Evolutionary conservation across 805 yeast species (phyloP).

Genomic region (Candida nonsorbophila): DNA sequence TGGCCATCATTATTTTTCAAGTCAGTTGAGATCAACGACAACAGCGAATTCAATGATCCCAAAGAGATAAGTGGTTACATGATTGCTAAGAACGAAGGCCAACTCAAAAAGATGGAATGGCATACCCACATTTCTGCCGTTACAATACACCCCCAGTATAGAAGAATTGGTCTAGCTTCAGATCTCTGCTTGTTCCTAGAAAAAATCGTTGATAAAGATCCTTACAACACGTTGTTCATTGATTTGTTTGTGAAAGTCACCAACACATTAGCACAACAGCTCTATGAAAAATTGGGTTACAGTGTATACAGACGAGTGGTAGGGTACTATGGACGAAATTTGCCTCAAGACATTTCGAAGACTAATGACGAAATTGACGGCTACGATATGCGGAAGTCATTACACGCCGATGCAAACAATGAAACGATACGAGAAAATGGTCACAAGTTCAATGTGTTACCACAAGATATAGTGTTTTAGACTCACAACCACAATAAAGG

Average conservation of each 20-base stretch:
- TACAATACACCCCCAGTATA: slow-evolving; percentile 74
- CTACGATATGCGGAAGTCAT: slow-evolving; percentile 73
- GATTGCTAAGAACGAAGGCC: slow-evolving; percentile 97
- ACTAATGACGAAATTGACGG: slow-evolving; percentile 75
- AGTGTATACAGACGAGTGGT: slow-evolving; percentile 80
- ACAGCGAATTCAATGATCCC: background rate
- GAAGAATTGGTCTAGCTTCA: slow-evolving; percentile 84
- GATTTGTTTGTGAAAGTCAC: slow-evolving; percentile 91
- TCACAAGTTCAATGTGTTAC: slow-evolving; percentile 51
- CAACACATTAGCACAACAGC: slow-evolving; percentile 68
- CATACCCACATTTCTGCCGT: slow-evolving; percentile 97
- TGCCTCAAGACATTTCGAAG: slow-evolving; percentile 42
- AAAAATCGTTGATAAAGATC: slow-evolving; percentile 61
- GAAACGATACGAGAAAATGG: slow-evolving; percentile 61
- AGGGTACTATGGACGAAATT: slow-evolving; percentile 69
- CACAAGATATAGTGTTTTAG: slow-evolving; percentile 61
- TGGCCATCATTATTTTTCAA: slow-evolving; percentile 93
- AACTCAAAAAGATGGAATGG: slow-evolving; percentile 64
- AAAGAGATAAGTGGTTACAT: slow-evolving; percentile 58
- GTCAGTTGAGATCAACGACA: slow-evolving; percentile 39
- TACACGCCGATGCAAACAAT: slow-evolving; percentile 50
- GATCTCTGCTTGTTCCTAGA: slow-evolving; percentile 70
- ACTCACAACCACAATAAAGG: no score
- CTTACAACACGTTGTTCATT: slow-evolving; percentile 76
- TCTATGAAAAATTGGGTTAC: slow-evolving; percentile 86